These are phyloP conservation scores for Psidium guajava DNA, from an alignment of 345 rosid species.

Conservation along the genomic window DNA sequence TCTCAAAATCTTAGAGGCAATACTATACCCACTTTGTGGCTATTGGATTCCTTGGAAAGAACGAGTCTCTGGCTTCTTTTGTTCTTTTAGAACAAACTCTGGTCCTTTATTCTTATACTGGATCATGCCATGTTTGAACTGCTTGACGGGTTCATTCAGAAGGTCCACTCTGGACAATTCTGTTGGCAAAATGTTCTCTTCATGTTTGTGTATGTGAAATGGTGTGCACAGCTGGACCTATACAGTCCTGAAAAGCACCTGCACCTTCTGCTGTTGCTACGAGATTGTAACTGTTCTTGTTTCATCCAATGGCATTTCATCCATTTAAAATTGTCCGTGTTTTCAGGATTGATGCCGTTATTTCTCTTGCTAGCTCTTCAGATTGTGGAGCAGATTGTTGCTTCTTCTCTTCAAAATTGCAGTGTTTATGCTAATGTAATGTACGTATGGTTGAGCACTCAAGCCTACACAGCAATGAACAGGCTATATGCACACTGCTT, in stretches of 20 bases:
- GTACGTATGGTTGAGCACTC: neutral
- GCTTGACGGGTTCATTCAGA: neutral
- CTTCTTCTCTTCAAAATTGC: neutral
- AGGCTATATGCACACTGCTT: neutral
- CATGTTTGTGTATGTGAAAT: fast-evolving
- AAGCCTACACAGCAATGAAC: neutral
- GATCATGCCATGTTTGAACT: neutral
- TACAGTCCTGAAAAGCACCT: neutral
- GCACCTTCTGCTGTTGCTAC: neutral
- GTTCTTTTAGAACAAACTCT: neutral
- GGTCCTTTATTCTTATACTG: neutral
- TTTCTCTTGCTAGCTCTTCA: neutral
- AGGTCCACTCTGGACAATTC: neutral
- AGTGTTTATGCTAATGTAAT: neutral
- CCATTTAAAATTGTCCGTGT: neutral
- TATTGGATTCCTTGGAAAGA: neutral
- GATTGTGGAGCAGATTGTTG: neutral
- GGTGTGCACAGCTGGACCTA: neutral
- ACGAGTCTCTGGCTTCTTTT: neutral
- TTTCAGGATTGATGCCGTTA: neutral
- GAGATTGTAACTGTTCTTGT: neutral
- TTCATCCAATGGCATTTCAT: neutral
- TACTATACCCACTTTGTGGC: neutral
- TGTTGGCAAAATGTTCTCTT: neutral
- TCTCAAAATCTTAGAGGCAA: neutral